A percentile compares a stretch with the other conserved stretches of the same genome.
These are phyloP conservation scores for Aspergillus viridinutans DNA, from an alignment of 2,329 filamentous ascomycete genomes.

Conservation along the genomic window DNA sequence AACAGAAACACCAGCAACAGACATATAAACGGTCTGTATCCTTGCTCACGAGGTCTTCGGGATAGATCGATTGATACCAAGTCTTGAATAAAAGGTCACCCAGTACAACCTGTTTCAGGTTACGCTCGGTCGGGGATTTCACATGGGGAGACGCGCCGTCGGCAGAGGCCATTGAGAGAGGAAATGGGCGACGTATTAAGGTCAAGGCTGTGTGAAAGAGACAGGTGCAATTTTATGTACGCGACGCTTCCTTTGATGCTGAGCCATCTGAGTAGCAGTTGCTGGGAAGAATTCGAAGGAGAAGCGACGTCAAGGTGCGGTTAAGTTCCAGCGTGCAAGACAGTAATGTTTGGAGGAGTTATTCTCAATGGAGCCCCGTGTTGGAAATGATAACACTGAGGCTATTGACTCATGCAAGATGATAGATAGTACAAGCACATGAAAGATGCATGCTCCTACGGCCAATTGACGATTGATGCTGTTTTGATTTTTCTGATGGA, in stretches of 20 bases:
- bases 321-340: not conserved
- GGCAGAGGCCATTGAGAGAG: slow-evolving; percentile 25
- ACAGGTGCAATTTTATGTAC: not conserved
- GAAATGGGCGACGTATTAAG: not conserved
- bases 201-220: not conserved
- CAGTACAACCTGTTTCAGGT: slow-evolving; percentile 81
- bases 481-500: too few species aligned
- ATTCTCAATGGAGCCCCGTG: not conserved
- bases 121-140: slow-evolving; percentile 55
- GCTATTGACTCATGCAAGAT: not conserved
- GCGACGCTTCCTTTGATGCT: not conserved
- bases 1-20: slow-evolving; percentile 92
- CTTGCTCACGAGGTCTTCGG: slow-evolving; percentile 59
- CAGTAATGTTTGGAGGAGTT: not conserved
- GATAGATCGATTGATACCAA: slow-evolving; percentile 91
- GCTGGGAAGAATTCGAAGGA: not conserved
- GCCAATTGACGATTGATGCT: not conserved
- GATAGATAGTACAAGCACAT: not conserved
- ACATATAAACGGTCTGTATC: slow-evolving; percentile 67
- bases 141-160: slow-evolving; percentile 20
- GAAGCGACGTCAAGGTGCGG: not conserved
- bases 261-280: not conserved
- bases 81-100: slow-evolving; percentile 80
- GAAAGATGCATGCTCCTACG: not conserved
- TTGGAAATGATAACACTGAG: not conserved